Evolutionary conservation across 768 basidiomycete genomes (phyloP), one percentile per base, ranked within the genome.

Genomic region (Xerocomellus chrysenteron): DNA sequence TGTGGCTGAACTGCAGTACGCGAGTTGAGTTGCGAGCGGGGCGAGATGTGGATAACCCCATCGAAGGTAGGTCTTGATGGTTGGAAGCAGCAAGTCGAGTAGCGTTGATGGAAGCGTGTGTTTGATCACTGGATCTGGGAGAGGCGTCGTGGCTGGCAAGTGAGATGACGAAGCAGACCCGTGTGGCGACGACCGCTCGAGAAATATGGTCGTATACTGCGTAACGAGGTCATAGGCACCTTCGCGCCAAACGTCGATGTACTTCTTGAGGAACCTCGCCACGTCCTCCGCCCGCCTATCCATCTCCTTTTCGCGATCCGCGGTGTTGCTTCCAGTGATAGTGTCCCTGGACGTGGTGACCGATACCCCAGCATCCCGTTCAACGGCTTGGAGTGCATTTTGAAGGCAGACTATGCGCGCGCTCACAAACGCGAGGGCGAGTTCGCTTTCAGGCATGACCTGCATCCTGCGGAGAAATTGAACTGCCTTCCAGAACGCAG

Each of bases 1-100:
- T 66, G 97, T 97, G 1, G 94, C 94, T 17, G 86, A 84, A 9
- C 94, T 86, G 68, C 95, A 97, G 72, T 98, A 98, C 13, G 90
- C 89, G 44, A 98, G 81, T 65, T 98, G 96, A 0, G 94, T 96
- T 55, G 97, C 94, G 80, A 36, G 95, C 85, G 21, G 92, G 81
- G 60, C 96, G 79, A 24, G 90, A 75, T 19, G 88, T 66, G 14
- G 87, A 76, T 32, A 85, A 75, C 71, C 78, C 11, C 78, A 81
- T 0, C 86, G 82, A 16, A 97, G 80, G 47, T 85, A 80, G 9
- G 75, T 76, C 5, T 76, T 68, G 41, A 97, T 77, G 7, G 86
- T 72, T n/a, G 83, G 80, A 50, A 94, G 79, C 47, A 98, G 84
- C 36, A 87, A 75, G 4, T 73, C 63, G 10, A 74, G 65, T 21